phyloP scores from a whole-genome alignment of 768 basidiomycete species.

The Suillus cothurnatus region DNA sequence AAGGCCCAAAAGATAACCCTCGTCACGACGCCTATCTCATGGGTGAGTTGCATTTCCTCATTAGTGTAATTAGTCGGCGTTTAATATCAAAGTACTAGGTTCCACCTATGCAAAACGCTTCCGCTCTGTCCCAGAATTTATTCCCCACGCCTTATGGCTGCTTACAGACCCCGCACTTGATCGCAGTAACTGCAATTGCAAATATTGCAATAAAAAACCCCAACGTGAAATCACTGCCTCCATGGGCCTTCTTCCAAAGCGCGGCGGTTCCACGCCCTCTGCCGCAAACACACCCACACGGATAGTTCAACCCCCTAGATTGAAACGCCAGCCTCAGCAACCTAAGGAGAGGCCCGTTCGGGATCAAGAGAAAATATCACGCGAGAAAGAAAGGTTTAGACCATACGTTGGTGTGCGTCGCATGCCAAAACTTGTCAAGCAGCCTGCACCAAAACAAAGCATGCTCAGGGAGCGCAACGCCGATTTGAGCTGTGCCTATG shows the following conservation, averaged over 20 bases:
- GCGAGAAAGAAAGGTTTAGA: conserved; percentile 25
- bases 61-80: not conserved
- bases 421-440: conserved; percentile 36
- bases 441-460: conserved; percentile 43
- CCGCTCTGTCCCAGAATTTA: conserved; percentile 83
- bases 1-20: conserved; percentile 54
- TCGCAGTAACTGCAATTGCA: conserved; percentile 63
- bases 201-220: conserved; percentile 71
- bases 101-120: conserved; percentile 54
- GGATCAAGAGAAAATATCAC: conserved; percentile 1
- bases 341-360: conserved; percentile 11
- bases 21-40: conserved; percentile 80
- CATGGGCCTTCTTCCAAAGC: conserved; percentile 47
- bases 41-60: conserved; percentile 45
- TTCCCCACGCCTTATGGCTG: conserved; percentile 84
- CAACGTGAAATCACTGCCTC: conserved; percentile 71
- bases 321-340: conserved; percentile 13
- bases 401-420: conserved; percentile 47
- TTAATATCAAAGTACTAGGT: conserved; percentile 24
- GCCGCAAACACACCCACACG: conserved; percentile 22
- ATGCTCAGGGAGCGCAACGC: conserved; percentile 64
- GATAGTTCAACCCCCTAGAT: conserved; percentile 22
- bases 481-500: conserved; percentile 62
- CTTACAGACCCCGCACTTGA: conserved; percentile 52
- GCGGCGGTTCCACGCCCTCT: conserved; percentile 31